Evolutionary conservation across 176 grass and related monocot genomes (phyloP).

Genomic region (Lolium rigidum): DNA sequence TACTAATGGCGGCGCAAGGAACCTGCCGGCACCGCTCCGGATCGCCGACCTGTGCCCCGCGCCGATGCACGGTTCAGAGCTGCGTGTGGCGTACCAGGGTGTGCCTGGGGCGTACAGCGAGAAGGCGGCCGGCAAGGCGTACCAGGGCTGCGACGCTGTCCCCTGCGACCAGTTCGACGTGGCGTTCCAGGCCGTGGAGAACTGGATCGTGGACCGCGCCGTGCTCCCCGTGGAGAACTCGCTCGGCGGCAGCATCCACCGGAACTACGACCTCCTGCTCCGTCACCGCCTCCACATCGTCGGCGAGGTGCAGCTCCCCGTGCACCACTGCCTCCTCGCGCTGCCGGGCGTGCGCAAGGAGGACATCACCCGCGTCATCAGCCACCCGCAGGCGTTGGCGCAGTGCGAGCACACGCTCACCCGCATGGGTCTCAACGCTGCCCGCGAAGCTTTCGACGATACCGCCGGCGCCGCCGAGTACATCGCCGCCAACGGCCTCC

Average conservation of each 20-base stretch:
- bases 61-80: conserved; percentile 82
- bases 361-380: conserved; percentile 75
- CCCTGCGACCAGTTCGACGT: conserved; percentile 99
- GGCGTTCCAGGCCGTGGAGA: conserved; percentile 87
- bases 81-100: conserved; percentile 94
- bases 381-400: conserved; percentile 90
- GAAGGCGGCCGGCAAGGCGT: conserved; percentile 83
- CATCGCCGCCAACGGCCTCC: conserved; percentile 63
- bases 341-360: conserved; percentile 95
- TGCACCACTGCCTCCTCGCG: conserved; percentile 89
- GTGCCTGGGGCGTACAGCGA: conserved; percentile 67
- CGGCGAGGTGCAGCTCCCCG: conserved; percentile 87
- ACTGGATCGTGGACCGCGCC: conserved; percentile 89
- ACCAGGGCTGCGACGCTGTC: conserved; percentile 75
- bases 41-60: conserved; percentile 81
- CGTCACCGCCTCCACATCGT: conserved; percentile 94
- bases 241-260: conserved; percentile 93
- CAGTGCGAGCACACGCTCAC: conserved; percentile 93
- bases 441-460: conserved; percentile 92
- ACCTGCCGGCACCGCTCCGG: conserved; percentile 63
- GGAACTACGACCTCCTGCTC: conserved; percentile 96
- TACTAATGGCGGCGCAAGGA: conserved; percentile 17
- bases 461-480: conserved; percentile 85
- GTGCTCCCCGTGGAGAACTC: conserved; percentile 97
- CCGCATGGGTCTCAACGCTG: conserved; percentile 75